These are phyloP conservation scores for Leucosporidium creatinivorum DNA, from an alignment of 768 basidiomycete species.

Conservation along the genomic window DNA sequence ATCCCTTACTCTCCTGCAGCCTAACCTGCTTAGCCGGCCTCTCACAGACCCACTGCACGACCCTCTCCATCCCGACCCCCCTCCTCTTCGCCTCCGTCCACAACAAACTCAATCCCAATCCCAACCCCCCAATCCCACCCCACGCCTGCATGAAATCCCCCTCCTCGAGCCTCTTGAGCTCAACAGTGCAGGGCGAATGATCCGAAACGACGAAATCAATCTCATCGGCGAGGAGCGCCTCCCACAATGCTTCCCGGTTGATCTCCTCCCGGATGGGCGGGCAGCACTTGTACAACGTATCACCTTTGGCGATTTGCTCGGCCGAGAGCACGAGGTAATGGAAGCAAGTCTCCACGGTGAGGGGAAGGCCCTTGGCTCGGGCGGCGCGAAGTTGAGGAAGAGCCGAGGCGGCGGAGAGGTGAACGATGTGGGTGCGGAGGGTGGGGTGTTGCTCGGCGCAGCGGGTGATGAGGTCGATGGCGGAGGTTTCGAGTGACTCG, in stretches of 20 bases:
- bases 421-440: conserved; percentile 85
- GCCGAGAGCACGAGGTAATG: conserved; percentile 82
- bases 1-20: conserved; percentile 62
- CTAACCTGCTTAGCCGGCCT: conserved; percentile 74
- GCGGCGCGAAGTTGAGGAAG: conserved; percentile 70
- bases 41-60: conserved; percentile 68
- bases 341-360: conserved; percentile 96
- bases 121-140: conserved; percentile 90
- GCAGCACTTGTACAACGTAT: conserved; percentile 87
- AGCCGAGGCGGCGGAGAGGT: conserved; percentile 78
- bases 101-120: conserved; percentile 75
- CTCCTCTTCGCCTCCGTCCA: conserved; percentile 73
- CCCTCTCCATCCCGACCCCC: conserved; percentile 53
- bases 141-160: conserved; percentile 84
- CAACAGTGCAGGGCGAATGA: conserved; percentile 60
- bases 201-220: conserved; percentile 95
- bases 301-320: conserved; percentile 63
- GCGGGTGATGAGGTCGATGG: conserved; percentile 66
- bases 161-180: conserved; percentile 64
- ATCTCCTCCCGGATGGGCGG: conserved; percentile 72
- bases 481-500: conserved; percentile 65
- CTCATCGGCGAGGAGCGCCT: conserved; percentile 66
- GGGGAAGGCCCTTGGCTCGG: conserved; percentile 51
- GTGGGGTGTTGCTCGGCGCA: conserved; percentile 58
- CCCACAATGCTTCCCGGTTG: conserved; percentile 74